Conservation (phyloP, 2,329 filamentous ascomycete species). For the Botrytis squamosa region DNA sequence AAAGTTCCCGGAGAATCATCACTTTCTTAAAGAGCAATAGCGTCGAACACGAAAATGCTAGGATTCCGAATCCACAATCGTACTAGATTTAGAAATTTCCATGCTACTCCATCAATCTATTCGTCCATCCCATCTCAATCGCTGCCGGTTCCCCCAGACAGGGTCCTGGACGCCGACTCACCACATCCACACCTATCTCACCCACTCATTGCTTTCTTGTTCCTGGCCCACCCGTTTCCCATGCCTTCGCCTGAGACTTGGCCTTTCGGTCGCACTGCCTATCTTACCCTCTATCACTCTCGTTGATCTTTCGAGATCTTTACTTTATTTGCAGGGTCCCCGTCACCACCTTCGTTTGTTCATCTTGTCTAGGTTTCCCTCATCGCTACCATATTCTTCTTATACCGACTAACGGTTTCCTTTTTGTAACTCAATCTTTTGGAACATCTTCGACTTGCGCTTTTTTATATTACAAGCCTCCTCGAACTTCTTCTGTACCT, state of each 20-base stretch:
- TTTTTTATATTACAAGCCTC: constrained; percentile 34
- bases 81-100: constrained; percentile 30
- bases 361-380: constrained; percentile 34
- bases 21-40: constrained; percentile 18
- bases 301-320: constrained; percentile 34
- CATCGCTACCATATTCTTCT: constrained; percentile 37
- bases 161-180: constrained; percentile 24
- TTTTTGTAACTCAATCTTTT: constrained; percentile 38
- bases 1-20: constrained; percentile 17
- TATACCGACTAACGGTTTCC: constrained; percentile 39
- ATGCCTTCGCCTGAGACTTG: constrained; percentile 31
- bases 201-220: constrained; percentile 28
- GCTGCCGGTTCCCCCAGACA: constrained; percentile 33
- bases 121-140: constrained; percentile 32
- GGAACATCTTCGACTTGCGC: constrained; percentile 39
- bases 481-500: constrained; percentile 40
- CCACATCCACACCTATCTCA: constrained; percentile 19
- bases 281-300: constrained; percentile 37
- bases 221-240: constrained; percentile 33
- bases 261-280: constrained; percentile 34
- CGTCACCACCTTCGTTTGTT: constrained; percentile 38
- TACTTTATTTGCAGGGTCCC: constrained; percentile 41
- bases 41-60: constrained; percentile 23
- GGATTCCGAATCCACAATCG: constrained; percentile 9
- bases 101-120: constrained; percentile 15